Evolutionary conservation across 1,139 yeast genomes (phyloP), one percentile per base, ranked within the genome.

Genomic region (Diutina mesorugosa): DNA sequence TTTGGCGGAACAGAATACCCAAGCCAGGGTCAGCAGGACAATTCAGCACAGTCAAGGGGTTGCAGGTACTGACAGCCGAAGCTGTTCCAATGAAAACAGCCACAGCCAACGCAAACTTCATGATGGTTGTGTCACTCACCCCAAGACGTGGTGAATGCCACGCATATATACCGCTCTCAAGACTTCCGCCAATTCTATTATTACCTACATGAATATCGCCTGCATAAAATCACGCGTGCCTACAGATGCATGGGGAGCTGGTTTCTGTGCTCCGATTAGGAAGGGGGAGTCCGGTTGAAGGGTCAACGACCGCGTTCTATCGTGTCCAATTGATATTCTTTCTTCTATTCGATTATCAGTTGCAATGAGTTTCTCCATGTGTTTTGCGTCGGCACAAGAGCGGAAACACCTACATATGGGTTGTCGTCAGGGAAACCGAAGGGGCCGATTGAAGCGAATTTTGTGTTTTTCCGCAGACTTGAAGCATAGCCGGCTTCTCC

Each of bases 1-100:
- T 4, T 76, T 77, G 28, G 62, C 68, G 62, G 60, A 84, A 70
- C 0, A 87, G 73, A 0, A 80, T 67, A 0, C 79, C 85, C 55
- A 85, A 72, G 0, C 90, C 90, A 3, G 77, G 66, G 60, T 81
- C 78, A 0, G 83, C 62, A 3, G 72, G 64, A 61, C 79, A 74
- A 29, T 62, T 47, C 14, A 66, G 53, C n/a, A 14, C 26, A 45
- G 64, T 66, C 28, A 73, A 60, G 8, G 79, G 79, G 58, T 74
- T 68, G 63, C 79, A 74, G n/a, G 57, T 41, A 60, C 59, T 12
- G 12, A 30, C 45, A 12, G 50, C 51, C 5, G 50, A 21, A 12
- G 46, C 45, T 45, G 51, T 38, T 6, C 41, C 5, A 6, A 32
- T 14, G 4, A 50, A 14, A 12, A 38, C 45, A 30, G 14, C 29